Percentiles rank a stretch among this genome's conserved stretches.
Evolutionary conservation across 1,139 yeast genomes (phyloP).

Genomic region (Lipomyces yarrowii): DNA sequence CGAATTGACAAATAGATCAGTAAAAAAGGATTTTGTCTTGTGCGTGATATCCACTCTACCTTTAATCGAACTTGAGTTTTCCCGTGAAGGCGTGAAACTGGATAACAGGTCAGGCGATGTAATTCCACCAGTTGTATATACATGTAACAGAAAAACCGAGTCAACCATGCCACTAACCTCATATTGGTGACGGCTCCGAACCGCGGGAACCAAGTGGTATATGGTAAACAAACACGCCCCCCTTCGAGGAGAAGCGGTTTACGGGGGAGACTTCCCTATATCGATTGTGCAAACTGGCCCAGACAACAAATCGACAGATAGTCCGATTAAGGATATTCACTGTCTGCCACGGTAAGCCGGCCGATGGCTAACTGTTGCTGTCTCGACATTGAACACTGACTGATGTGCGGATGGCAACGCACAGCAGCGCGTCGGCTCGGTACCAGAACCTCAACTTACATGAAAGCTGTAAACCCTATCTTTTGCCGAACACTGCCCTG

Average conservation of each 20-base stretch:
- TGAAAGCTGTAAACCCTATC: too few species aligned
- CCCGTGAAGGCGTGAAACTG: constrained; percentile 20
- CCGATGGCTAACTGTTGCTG: background rate
- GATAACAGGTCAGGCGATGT: background rate
- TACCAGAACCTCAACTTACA: background rate
- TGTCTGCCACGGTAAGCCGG: background rate
- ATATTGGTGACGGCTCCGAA: background rate
- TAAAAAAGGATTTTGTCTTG: background rate
- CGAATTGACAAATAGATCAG: constrained; percentile 30
- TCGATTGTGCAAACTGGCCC: background rate
- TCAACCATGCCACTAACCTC: background rate
- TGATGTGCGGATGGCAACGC: too few species aligned
- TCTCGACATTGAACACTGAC: too few species aligned
- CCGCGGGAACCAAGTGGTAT: background rate
- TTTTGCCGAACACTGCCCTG: too few species aligned
- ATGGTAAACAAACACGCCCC: background rate
- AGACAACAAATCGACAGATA: background rate
- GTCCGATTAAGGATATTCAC: too few species aligned
- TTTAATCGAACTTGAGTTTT: constrained; percentile 25
- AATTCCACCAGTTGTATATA: background rate
- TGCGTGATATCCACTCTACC: constrained; percentile 8
- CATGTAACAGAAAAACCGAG: background rate
- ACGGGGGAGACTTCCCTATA: background rate
- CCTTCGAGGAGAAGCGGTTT: background rate
- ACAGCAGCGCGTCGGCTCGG: background rate